These are phyloP conservation scores for Leccinum subtestaceum DNA, from an alignment of 768 basidiomycete genomes.

Conservation along the genomic window DNA sequence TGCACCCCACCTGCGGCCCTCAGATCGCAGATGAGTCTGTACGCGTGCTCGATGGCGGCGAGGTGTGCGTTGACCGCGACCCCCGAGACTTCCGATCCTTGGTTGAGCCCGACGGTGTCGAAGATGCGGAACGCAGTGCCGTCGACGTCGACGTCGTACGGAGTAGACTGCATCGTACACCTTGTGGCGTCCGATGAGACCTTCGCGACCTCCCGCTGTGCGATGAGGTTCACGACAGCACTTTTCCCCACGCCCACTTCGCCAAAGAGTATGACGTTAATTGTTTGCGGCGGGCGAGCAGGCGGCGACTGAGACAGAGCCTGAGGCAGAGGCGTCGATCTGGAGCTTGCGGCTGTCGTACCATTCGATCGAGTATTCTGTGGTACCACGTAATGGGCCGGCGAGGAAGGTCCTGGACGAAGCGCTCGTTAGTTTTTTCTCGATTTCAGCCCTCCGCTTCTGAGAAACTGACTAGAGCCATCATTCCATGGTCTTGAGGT, in stretches of 20 bases:
- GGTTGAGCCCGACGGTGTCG: conserved; percentile 27
- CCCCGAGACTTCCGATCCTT: conserved; percentile 2
- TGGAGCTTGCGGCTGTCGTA: background rate
- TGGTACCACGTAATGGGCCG: background rate
- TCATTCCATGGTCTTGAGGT: too few species aligned
- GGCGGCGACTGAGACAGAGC: too few species aligned
- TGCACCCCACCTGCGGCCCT: conserved; percentile 27
- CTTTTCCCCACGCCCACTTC: conserved; percentile 8
- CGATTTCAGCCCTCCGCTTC: background rate
- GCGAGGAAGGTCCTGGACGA: background rate
- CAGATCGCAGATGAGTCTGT: conserved; percentile 28
- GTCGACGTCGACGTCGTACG: conserved; percentile 20
- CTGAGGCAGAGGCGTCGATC: too few species aligned
- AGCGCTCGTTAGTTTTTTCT: background rate
- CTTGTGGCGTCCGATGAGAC: conserved; percentile 15
- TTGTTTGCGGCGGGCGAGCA: background rate
- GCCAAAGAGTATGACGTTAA: conserved; percentile 7
- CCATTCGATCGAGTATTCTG: background rate
- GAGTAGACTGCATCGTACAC: conserved; percentile 27
- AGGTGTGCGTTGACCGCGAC: background rate
- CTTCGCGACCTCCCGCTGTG: too few species aligned
- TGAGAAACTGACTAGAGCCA: too few species aligned
- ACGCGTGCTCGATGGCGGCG: conserved; percentile 9
- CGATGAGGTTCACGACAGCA: background rate
- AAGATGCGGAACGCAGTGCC: conserved; percentile 14